Conservation (phyloP, 345 rosid species). For the Camelina laxa region DNA sequence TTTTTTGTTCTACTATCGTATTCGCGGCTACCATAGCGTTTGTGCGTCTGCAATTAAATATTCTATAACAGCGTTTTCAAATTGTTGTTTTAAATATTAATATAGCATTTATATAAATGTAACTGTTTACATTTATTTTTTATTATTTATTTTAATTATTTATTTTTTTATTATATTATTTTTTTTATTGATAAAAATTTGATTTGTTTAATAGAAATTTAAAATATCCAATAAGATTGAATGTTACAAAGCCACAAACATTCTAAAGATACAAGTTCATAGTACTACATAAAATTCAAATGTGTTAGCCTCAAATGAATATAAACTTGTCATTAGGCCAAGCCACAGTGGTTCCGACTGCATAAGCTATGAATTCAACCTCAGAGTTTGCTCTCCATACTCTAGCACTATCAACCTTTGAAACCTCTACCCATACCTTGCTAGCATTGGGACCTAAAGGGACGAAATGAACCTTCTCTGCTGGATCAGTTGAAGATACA, state of each 20-base stretch:
- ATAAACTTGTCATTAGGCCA: background rate
- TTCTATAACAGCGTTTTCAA: background rate
- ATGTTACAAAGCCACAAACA: background rate
- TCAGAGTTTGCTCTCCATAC: slow-evolving; percentile 2
- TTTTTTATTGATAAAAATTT: too few relatives aligned
- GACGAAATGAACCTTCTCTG: background rate
- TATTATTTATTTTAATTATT: rapidly evolving
- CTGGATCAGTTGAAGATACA: background rate
- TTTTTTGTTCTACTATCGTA: background rate
- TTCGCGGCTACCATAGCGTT: background rate
- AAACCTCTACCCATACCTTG: background rate
- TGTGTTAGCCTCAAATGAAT: background rate
- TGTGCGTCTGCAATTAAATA: background rate
- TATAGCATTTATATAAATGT: background rate
- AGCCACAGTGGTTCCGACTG: background rate
- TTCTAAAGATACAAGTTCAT: background rate
- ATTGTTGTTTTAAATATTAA: background rate
- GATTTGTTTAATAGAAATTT: too few relatives aligned
- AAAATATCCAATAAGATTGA: too few relatives aligned
- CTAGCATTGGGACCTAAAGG: background rate
- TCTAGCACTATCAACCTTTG: background rate
- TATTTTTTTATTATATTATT: too few relatives aligned
- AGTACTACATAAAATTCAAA: background rate
- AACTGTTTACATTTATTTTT: background rate
- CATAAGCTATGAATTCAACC: background rate